A percentile compares a stretch with the other conserved stretches of the same genome.
phyloP scores from a whole-genome alignment of 257 asterid genomes.

The Haberlea rhodopensis region DNA sequence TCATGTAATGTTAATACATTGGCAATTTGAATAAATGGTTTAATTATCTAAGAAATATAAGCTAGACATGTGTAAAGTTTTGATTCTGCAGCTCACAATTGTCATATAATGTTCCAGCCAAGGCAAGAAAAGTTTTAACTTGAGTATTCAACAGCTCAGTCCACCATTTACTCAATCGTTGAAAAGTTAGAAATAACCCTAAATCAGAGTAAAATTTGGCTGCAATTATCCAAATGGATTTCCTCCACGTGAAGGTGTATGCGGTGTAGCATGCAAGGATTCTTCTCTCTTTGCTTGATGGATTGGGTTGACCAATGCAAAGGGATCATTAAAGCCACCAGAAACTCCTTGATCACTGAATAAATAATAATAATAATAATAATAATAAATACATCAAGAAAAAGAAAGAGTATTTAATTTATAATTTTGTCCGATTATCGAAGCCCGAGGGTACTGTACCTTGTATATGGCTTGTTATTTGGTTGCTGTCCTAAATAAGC shows the following conservation, averaged over 20 bases:
- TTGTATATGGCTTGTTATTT: slow-evolving; percentile 33
- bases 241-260: slow-evolving; percentile 46
- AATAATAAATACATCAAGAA: neutral
- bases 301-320: slow-evolving; percentile 57
- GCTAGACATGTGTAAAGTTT: no score
- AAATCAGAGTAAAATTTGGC: neutral
- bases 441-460: slow-evolving; percentile 32
- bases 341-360: slow-evolving; percentile 50
- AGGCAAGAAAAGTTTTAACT: neutral
- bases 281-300: slow-evolving; percentile 35
- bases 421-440: no score
- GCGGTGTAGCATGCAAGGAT: slow-evolving; percentile 28
- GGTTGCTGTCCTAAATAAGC: slow-evolving; percentile 52
- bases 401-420: neutral
- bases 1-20: neutral
- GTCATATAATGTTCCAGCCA: neutral
- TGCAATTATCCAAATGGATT: slow-evolving; percentile 66
- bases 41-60: no score
- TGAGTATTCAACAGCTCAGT: neutral
- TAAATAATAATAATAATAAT: neutral
- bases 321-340: slow-evolving; percentile 43
- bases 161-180: neutral
- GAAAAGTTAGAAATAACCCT: neutral
- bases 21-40: no score
- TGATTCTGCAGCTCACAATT: neutral